phyloP scores from a whole-genome alignment of 495 filamentous ascomycete genomes.

The Neurospora sp. region DNA sequence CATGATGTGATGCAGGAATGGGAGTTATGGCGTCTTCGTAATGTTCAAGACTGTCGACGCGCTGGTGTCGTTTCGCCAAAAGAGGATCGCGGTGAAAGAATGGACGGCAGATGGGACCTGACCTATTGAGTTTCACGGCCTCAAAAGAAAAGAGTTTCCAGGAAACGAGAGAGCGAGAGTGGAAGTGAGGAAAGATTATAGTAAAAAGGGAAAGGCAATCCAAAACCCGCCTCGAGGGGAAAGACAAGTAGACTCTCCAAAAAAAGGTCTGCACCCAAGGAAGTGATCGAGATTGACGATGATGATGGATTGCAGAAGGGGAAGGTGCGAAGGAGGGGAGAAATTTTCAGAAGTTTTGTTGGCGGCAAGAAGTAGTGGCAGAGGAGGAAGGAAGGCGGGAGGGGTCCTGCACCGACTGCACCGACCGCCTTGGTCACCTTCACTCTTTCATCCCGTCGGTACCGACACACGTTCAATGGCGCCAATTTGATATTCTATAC shows the following conservation, averaged over 20 bases:
- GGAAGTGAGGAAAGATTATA: background rate
- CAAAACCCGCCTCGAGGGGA: background rate
- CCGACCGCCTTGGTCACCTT: background rate
- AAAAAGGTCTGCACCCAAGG: background rate
- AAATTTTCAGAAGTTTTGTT: background rate
- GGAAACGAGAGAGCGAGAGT: conserved; percentile 4
- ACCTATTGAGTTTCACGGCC: background rate
- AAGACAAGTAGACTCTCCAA: background rate
- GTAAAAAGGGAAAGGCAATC: background rate
- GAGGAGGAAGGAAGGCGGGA: background rate
- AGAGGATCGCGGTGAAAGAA: background rate
- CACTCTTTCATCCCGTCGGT: background rate
- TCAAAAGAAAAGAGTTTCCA: background rate
- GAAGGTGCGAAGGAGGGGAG: background rate
- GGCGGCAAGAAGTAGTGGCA: background rate
- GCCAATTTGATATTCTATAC: background rate
- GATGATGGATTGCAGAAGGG: background rate
- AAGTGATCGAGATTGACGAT: background rate
- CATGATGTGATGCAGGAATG: conserved; percentile 13
- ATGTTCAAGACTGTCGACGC: background rate
- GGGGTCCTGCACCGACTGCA: background rate
- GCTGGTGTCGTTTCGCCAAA: background rate
- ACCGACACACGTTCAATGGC: background rate
- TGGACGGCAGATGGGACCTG: background rate
- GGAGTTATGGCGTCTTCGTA: background rate